Evolutionary conservation across 2,329 filamentous ascomycete species (phyloP).

Genomic region (Ceratocystis destructans): DNA sequence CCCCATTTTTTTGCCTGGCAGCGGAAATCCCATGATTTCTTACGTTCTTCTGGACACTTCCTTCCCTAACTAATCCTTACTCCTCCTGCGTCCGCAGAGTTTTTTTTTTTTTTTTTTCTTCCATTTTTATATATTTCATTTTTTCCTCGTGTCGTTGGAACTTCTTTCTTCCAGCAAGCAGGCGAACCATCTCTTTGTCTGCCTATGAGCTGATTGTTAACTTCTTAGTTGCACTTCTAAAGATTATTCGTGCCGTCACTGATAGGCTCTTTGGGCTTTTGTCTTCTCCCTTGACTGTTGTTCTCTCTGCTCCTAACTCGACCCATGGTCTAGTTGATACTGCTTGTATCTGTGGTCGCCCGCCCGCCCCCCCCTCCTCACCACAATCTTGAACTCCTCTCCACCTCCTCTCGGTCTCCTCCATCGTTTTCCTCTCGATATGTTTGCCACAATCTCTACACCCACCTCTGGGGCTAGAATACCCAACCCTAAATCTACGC

Average conservation of each 20-base stretch:
- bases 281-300: not conserved
- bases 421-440: not conserved
- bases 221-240: too few species aligned
- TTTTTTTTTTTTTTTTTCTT: not conserved
- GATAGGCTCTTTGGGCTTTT: not conserved
- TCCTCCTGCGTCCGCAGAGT: not conserved
- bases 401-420: not conserved
- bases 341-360: not conserved
- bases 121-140: not conserved
- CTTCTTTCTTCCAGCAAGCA: not conserved
- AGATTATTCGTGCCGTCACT: not conserved
- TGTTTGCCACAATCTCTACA: constrained; percentile 12
- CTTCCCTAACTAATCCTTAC: not conserved
- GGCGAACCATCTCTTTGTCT: too few species aligned
- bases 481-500: constrained; percentile 25
- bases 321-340: not conserved
- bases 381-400: not conserved
- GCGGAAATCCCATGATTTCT: constrained; percentile 3
- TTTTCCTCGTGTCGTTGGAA: not conserved
- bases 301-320: not conserved
- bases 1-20: not conserved
- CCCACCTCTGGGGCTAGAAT: not conserved
- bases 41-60: not conserved
- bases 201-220: too few species aligned
- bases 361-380: not conserved